phyloP scores from a whole-genome alignment of 768 basidiomycete genomes.

The Agaricus bisporus region DNA sequence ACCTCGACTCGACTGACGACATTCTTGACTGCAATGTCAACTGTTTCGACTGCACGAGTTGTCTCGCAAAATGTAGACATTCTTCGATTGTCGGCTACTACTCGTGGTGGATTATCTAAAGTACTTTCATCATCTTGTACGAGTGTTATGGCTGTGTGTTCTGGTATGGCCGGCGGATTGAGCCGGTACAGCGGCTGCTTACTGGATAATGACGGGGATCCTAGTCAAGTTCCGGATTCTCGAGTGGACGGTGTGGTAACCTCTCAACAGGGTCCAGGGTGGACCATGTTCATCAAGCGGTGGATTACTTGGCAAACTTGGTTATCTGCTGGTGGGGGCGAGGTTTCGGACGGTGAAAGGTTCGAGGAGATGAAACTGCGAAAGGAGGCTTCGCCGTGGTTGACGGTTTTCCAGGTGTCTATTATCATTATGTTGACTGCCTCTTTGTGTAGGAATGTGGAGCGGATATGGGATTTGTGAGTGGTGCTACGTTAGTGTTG shows the following conservation, averaged over 20 bases:
- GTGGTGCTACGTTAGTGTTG: neutral
- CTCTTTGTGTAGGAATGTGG: neutral
- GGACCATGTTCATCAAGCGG: neutral
- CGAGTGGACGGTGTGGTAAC: neutral
- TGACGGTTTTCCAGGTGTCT: neutral
- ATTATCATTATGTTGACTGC: neutral
- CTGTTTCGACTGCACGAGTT: neutral
- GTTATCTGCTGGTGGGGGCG: neutral
- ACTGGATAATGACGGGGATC: neutral
- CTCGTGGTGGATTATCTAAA: neutral
- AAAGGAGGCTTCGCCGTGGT: neutral
- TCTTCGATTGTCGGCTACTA: neutral
- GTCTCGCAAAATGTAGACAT: neutral
- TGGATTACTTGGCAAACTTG: neutral
- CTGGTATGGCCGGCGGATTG: neutral
- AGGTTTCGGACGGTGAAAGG: neutral
- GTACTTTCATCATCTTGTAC: neutral
- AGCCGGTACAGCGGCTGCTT: neutral
- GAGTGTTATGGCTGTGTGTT: neutral
- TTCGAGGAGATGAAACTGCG: neutral
- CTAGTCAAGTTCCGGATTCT: neutral
- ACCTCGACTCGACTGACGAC: neutral
- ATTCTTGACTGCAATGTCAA: neutral
- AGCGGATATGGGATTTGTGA: neutral
- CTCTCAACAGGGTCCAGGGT: neutral